Percentiles rank a stretch among this genome's conserved stretches.
phyloP scores from a whole-genome alignment of 805 yeast species.

The Metschnikowia lachancei region DNA sequence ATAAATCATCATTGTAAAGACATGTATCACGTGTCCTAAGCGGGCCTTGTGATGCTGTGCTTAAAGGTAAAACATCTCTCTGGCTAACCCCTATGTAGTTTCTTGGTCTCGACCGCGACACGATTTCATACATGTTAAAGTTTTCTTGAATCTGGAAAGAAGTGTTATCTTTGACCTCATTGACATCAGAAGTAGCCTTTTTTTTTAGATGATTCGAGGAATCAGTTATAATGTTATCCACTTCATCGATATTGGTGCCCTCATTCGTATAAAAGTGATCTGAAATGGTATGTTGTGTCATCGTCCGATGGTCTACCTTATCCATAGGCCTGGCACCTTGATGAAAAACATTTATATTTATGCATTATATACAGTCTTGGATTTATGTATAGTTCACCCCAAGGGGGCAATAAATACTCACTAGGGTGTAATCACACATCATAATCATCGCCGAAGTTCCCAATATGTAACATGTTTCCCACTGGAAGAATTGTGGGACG shows the following conservation, averaged over 20 bases:
- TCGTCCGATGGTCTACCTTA: neutral
- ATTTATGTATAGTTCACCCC: neutral
- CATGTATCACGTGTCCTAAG: neutral
- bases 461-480: conserved; percentile 8
- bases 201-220: conserved; percentile 15
- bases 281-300: conserved; percentile 7
- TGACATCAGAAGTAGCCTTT: conserved; percentile 13
- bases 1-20: neutral
- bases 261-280: conserved; percentile 12
- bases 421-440: neutral
- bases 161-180: conserved; percentile 10
- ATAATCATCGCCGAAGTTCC: conserved; percentile 6
- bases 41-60: neutral
- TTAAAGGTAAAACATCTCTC: neutral
- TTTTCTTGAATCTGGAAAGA: conserved; percentile 3
- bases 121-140: neutral
- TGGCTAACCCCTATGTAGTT: neutral
- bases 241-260: conserved; percentile 4
- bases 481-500: conserved; percentile 69
- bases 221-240: conserved; percentile 4
- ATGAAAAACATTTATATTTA: neutral
- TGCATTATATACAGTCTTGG: too few relatives aligned
- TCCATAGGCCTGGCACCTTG: neutral
- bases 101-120: neutral
- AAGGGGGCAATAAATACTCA: neutral